A percentile compares a stretch with the other conserved stretches of the same genome.
Conservation (phyloP, 768 basidiomycete species). For the Boletus patriciae region DNA sequence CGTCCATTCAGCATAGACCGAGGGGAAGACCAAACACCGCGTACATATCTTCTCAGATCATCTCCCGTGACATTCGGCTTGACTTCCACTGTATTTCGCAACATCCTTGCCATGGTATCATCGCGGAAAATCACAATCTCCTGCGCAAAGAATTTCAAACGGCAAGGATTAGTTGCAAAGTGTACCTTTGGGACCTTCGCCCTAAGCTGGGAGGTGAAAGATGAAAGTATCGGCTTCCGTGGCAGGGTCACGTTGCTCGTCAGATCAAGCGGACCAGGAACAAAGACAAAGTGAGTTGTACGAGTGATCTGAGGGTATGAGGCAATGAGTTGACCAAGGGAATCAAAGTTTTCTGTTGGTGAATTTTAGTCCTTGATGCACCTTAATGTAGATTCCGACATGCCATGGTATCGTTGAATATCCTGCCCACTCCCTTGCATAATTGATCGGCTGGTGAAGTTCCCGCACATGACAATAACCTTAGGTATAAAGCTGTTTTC, state of each 20-base stretch:
- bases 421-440: conserved; percentile 75
- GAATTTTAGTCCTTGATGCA: conserved; percentile 1
- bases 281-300: conserved; percentile 86
- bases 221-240: conserved; percentile 74
- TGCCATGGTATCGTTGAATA: conserved; percentile 85
- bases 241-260: conserved; percentile 80
- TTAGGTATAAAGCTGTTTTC: conserved; percentile 86
- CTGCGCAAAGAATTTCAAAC: conserved; percentile 92
- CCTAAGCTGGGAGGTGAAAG: conserved; percentile 68
- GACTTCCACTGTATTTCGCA: conserved; percentile 86
- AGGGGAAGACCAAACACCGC: conserved; percentile 28
- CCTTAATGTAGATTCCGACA: neutral
- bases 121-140: conserved; percentile 94
- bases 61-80: conserved; percentile 78
- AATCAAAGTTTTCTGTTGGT: conserved; percentile 81
- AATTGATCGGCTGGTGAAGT: conserved; percentile 86
- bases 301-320: conserved; percentile 77
- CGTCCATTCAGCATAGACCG: neutral
- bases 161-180: conserved; percentile 89
- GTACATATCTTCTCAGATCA: conserved; percentile 85
- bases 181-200: conserved; percentile 75
- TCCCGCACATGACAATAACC: conserved; percentile 90
- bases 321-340: conserved; percentile 79
- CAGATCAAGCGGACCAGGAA: conserved; percentile 92
- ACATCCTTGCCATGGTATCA: conserved; percentile 90